Percentiles rank a stretch among this genome's conserved stretches.
phyloP scores from a whole-genome alignment of 140 eudicot species.

The Flaveria floridana region DNA sequence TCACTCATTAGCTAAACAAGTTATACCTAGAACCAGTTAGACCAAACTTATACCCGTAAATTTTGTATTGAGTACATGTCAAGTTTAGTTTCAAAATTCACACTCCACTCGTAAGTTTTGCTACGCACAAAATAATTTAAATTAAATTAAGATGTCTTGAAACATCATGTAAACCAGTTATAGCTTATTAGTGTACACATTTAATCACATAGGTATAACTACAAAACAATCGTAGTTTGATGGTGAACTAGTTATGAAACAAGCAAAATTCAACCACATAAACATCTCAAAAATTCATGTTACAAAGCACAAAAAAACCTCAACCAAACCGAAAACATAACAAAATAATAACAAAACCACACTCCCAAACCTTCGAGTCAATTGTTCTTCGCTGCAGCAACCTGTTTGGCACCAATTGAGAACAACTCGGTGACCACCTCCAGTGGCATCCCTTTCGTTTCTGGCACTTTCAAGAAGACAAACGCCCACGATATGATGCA shows the following conservation, averaged over 20 bases:
- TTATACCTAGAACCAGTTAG: no score
- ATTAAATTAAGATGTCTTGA: no score
- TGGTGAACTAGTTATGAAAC: background rate
- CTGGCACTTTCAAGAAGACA: slow-evolving; percentile 90
- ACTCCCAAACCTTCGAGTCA: slow-evolving; percentile 29
- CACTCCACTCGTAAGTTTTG: no score
- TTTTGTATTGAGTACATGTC: no score
- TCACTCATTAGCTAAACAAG: no score
- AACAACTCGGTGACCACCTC: slow-evolving; percentile 92
- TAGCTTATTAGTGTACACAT: background rate
- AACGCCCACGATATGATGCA: slow-evolving; percentile 67
- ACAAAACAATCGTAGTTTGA: background rate
- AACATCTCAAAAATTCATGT: slow-evolving; percentile 17
- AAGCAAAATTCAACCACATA: slow-evolving; percentile 5
- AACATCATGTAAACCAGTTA: no score
- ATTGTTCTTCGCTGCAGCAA: slow-evolving; percentile 37
- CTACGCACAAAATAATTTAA: no score
- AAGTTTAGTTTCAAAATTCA: no score
- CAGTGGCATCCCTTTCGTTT: slow-evolving; percentile 92
- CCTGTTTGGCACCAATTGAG: slow-evolving; percentile 76
- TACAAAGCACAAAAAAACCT: slow-evolving; percentile 17
- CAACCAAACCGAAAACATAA: slow-evolving; percentile 26
- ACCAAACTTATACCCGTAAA: no score
- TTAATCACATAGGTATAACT: no score
- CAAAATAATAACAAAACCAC: slow-evolving; percentile 12